A percentile compares a stretch with the other conserved stretches of the same genome.
Conservation (phyloP, 768 basidiomycete genomes). For the Psilocybe subaeruginosa region DNA sequence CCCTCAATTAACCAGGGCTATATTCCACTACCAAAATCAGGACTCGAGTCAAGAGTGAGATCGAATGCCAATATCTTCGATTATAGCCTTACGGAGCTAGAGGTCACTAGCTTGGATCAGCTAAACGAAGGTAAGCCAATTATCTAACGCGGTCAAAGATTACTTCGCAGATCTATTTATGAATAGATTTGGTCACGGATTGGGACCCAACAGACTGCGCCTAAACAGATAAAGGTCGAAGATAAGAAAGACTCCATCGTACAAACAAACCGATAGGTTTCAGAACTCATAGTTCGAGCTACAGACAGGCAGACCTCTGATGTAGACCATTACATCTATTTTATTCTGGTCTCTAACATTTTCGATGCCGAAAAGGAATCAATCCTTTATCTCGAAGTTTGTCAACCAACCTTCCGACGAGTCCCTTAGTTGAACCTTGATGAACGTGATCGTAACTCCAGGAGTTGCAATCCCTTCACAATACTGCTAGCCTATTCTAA, state of each 20-base stretch:
- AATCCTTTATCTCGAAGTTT: too few relatives aligned
- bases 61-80: constrained; percentile 66
- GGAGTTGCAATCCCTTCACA: neutral
- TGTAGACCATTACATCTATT: too few relatives aligned
- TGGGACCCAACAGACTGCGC: constrained; percentile 35
- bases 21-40: constrained; percentile 69
- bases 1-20: constrained; percentile 41
- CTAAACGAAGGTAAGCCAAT: constrained; percentile 52
- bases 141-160: neutral
- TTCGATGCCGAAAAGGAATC: too few relatives aligned
- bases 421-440: too few relatives aligned
- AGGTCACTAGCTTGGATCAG: constrained; percentile 51
- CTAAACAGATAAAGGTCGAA: neutral
- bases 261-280: too few relatives aligned
- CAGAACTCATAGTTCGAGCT: too few relatives aligned
- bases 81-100: constrained; percentile 55
- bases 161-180: neutral
- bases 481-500: neutral
- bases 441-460: too few relatives aligned
- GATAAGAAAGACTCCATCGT: too few relatives aligned
- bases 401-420: too few relatives aligned
- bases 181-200: constrained; percentile 42
- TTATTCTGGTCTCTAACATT: too few relatives aligned
- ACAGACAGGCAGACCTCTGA: too few relatives aligned
- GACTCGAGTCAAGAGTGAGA: constrained; percentile 51